Base-by-base conservation (phyloP, 2,329 filamentous ascomycete species). In the Proliferodiscus dingleyae region DNA sequence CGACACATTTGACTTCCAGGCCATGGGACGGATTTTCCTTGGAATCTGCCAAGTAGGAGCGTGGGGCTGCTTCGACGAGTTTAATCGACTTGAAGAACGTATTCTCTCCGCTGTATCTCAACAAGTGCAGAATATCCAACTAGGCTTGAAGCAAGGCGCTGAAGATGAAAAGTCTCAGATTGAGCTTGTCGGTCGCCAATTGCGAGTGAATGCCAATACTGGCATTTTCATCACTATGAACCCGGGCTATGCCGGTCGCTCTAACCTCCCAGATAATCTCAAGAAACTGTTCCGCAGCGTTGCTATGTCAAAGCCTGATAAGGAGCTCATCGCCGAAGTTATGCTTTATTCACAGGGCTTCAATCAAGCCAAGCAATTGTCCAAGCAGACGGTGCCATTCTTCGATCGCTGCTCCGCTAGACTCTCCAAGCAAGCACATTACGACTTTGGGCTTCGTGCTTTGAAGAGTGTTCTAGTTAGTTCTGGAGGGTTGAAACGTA, bases 141-240 rank as follows among this genome's bases (percentile, higher is more conserved):
- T 97, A 53, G 93, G 94, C 46, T 74, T 99, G 44, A 90, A 90
- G 65, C 89, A 91, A 64, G 84, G 85, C 26, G 84, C 73, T 6
- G 82, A 89, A 45, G 87, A 96, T 58, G 80, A 85, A 5, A 89
- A 87, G 64, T 75, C 89, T 2, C 87, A 96, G 63, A 97, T 98
- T 57, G 93, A 98, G 65, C 75, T 99, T 16, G 87, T 97, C 43
- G 91, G 91, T 39, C 87, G 93, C 45, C 89, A 94, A 57, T 77
- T 98, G 38, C 81, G 77, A 52, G 93, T 99, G 56, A 94, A 95
- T 61, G 76, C 78, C 50, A 95, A 96, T 64, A 97, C 94, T 41
- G 93, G 93, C 58, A 93, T 99, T 64, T 99, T 99, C 73, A 98
- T 99, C 66, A 99, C 93, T 30, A 98, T 99, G 94, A 99, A 99